Conservation (phyloP, 257 asterid genomes). For the Fraxinus quadrangulata region DNA sequence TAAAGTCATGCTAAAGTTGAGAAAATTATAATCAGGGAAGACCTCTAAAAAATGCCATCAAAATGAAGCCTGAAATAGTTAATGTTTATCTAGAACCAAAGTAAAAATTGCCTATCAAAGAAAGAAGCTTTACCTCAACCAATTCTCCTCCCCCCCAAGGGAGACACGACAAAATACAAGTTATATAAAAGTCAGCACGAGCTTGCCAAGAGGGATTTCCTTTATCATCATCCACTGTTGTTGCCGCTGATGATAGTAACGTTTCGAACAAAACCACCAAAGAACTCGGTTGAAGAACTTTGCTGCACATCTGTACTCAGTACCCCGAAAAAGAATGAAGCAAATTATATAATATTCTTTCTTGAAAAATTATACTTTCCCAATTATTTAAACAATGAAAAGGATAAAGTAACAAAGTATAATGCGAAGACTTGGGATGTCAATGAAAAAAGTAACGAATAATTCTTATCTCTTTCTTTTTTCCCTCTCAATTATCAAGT, state of each 20-base stretch:
- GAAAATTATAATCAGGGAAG: not conserved
- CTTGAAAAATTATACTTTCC: not conserved
- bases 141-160: constrained; percentile 99
- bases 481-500: not conserved
- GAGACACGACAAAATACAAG: constrained; percentile 83
- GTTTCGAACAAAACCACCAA: constrained; percentile 80
- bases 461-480: not conserved
- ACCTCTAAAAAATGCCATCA: not conserved
- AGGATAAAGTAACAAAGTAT: not conserved
- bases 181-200: constrained; percentile 90
- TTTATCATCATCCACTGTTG: constrained; percentile 94
- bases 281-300: constrained; percentile 90
- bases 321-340: constrained; percentile 12
- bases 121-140: constrained; percentile 62
- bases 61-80: not conserved
- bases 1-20: not conserved
- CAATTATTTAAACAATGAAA: not conserved
- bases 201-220: constrained; percentile 99
- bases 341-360: constrained; percentile 16
- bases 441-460: not conserved
- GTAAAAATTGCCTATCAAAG: not conserved
- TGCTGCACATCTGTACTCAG: constrained; percentile 91
- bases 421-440: not conserved
- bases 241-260: constrained; percentile 89
- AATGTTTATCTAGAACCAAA: not conserved